These are phyloP conservation scores for Lactarius hatsudake DNA, from an alignment of 768 basidiomycete genomes.

Conservation along the genomic window DNA sequence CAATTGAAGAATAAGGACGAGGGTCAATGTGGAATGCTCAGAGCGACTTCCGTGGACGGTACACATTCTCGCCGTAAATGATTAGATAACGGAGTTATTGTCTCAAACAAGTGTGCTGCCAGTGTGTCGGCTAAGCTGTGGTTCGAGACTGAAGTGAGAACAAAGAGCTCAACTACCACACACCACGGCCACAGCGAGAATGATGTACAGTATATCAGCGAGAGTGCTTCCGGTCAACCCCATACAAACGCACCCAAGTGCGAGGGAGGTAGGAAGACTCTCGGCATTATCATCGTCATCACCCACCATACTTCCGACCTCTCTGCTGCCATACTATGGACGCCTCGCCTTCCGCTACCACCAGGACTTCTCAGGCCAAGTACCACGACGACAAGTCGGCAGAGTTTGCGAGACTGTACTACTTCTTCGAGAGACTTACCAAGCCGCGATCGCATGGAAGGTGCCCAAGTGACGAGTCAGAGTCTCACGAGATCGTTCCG, in stretches of 20 bases:
- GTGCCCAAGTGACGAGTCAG: neutral
- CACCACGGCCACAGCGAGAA: constrained; percentile 8
- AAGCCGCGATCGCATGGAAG: constrained; percentile 18
- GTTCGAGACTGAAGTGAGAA: constrained; percentile 17
- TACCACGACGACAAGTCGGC: constrained; percentile 21
- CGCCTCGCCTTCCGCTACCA: neutral
- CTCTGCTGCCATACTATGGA: constrained; percentile 7
- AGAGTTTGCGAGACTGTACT: constrained; percentile 27
- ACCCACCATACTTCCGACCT: neutral
- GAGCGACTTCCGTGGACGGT: neutral
- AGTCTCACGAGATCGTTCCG: constrained; percentile 13
- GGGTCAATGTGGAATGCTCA: too few species aligned
- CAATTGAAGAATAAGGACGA: too few species aligned
- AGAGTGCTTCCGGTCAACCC: neutral
- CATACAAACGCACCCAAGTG: neutral
- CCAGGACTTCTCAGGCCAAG: neutral
- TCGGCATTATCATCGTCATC: neutral
- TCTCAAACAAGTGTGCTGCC: neutral
- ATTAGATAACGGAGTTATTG: constrained; percentile 7
- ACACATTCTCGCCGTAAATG: neutral
- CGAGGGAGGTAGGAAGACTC: constrained; percentile 8
- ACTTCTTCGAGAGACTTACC: constrained; percentile 28
- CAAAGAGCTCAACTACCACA: constrained; percentile 10
- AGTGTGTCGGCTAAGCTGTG: constrained; percentile 11
- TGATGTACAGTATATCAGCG: constrained; percentile 12